These are phyloP conservation scores for Rhizoclosmatium globosum DNA, from an alignment of 192 early-diverging fungal genomes.

Conservation along the genomic window DNA sequence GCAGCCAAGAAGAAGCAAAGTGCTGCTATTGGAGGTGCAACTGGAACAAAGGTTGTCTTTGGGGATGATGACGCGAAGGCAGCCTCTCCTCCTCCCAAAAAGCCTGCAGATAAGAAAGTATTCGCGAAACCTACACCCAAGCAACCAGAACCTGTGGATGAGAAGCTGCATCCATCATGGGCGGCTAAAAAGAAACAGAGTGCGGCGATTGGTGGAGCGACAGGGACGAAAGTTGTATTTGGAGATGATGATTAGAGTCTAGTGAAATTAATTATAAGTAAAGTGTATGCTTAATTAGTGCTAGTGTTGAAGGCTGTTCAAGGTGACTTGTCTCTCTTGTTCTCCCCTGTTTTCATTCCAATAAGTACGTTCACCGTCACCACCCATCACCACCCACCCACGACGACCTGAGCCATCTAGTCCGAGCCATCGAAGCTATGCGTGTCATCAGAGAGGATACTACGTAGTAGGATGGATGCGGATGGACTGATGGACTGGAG, in stretches of 20 bases:
- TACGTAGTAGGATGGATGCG: background rate
- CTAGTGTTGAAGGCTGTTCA: too few species aligned
- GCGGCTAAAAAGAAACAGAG: constrained; percentile 43
- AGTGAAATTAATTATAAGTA: too few species aligned
- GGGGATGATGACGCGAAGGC: constrained; percentile 28
- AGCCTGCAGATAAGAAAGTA: background rate
- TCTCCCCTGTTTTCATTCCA: background rate
- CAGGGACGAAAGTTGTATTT: constrained; percentile 53
- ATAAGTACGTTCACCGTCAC: background rate
- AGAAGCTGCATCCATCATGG: constrained; percentile 48
- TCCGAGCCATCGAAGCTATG: background rate
- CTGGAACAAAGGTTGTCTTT: constrained; percentile 49
- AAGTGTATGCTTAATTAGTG: too few species aligned
- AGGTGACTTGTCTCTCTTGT: too few species aligned
- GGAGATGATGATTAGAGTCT: constrained; percentile 30
- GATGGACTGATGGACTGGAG: background rate
- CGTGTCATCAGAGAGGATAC: background rate
- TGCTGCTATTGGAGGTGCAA: background rate
- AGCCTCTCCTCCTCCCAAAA: background rate
- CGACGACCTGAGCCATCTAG: background rate
- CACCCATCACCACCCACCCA: background rate
- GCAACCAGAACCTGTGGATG: background rate
- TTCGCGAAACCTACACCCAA: background rate
- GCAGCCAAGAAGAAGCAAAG: constrained; percentile 38
- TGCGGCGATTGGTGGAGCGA: constrained; percentile 4